These are phyloP conservation scores for Paratinospora sagittata DNA, from an alignment of 164 flowering plant species.

Conservation along the genomic window DNA sequence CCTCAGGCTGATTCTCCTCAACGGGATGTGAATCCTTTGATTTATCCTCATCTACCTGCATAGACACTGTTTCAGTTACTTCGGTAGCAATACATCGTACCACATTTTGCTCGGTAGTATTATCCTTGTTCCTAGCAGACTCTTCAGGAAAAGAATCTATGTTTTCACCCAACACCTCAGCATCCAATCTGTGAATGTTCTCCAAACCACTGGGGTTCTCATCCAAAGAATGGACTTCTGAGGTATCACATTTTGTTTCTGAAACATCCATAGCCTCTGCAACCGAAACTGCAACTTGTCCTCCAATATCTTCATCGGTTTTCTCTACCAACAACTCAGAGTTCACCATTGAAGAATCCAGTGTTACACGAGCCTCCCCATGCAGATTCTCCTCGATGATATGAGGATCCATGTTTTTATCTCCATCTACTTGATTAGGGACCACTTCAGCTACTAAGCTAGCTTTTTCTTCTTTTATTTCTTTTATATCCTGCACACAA, in stretches of 20 bases:
- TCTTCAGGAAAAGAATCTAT: neutral
- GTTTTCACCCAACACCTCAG: neutral
- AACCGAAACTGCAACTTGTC: neutral
- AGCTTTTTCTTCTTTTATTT: neutral
- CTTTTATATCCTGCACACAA: neutral
- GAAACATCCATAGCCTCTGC: neutral
- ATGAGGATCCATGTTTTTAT: neutral
- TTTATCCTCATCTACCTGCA: neutral
- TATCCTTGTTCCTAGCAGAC: neutral
- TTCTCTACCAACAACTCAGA: neutral
- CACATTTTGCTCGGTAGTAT: neutral
- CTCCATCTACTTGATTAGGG: neutral
- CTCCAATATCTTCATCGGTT: neutral
- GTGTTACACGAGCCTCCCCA: conserved; percentile 1
- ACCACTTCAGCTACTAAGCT: neutral
- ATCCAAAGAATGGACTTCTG: neutral
- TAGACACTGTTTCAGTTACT: neutral
- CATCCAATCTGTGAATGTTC: neutral
- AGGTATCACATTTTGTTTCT: neutral
- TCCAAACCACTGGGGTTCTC: neutral
- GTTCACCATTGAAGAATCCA: neutral
- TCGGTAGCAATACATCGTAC: neutral
- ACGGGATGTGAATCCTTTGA: conserved; percentile 1
- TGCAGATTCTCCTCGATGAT: neutral
- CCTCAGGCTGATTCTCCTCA: neutral